Conservation (phyloP, 148 eudicot species). For the Polygonum aviculare region DNA sequence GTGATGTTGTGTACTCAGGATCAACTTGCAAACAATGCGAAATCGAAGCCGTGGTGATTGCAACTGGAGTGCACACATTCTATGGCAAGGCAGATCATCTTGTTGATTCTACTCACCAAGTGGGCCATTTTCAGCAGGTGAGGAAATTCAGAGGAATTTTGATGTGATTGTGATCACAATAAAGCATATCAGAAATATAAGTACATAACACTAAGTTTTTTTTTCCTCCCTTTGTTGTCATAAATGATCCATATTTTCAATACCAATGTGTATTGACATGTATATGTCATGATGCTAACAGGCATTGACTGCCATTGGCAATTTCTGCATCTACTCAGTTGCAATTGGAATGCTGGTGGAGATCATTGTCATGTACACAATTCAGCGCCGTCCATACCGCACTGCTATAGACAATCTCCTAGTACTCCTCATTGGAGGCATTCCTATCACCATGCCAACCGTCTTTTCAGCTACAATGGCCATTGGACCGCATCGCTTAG, state of each 20-base stretch:
- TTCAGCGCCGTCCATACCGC: constrained; percentile 36
- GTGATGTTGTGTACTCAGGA: constrained; percentile 44
- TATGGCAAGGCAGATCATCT: constrained; percentile 57
- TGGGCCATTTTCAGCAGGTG: constrained; percentile 49
- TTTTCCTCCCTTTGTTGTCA: too few species aligned
- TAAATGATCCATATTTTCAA: too few species aligned
- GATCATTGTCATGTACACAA: constrained; percentile 37
- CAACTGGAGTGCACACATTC: constrained; percentile 47
- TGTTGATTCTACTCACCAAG: constrained; percentile 42
- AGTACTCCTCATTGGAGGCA: constrained; percentile 42
- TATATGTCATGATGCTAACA: background rate
- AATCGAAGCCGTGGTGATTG: constrained; percentile 46
- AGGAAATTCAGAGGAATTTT: background rate
- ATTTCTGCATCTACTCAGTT: constrained; percentile 44
- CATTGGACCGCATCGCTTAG: constrained; percentile 41
- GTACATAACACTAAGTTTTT: too few species aligned
- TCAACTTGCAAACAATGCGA: constrained; percentile 54
- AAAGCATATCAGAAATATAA: too few species aligned
- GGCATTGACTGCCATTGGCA: constrained; percentile 46
- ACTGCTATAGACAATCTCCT: constrained; percentile 37
- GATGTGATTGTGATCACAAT: too few species aligned
- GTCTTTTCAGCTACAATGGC: constrained; percentile 49
- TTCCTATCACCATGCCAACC: constrained; percentile 45
- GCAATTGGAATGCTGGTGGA: constrained; percentile 43
- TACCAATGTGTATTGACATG: too few species aligned